Percentiles rank a stretch among this genome's conserved stretches.
phyloP scores from a whole-genome alignment of 2,329 filamentous ascomycete species.

The Elsinoe australis region DNA sequence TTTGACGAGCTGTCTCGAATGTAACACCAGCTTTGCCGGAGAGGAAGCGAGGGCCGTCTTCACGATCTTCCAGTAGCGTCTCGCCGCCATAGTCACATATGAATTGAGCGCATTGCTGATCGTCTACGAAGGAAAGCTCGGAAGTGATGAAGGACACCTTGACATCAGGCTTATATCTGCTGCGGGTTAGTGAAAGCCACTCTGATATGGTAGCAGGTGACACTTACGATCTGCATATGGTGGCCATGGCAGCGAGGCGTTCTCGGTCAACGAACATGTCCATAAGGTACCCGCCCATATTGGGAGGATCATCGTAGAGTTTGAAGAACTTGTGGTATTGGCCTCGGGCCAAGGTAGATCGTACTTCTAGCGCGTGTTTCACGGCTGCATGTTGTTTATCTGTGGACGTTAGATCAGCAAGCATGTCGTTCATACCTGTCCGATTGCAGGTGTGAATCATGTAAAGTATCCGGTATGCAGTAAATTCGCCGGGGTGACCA shows the following conservation, averaged over 20 bases:
- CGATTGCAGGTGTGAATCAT: constrained; percentile 98
- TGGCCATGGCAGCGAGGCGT: constrained; percentile 79
- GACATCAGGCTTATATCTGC: constrained; percentile 85
- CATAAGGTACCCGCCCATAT: constrained; percentile 97
- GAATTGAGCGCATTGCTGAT: constrained; percentile 68
- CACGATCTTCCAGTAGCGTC: constrained; percentile 67
- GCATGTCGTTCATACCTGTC: constrained; percentile 92
- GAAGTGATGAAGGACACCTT: constrained; percentile 87
- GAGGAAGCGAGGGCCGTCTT: constrained; percentile 58
- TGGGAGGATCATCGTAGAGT: constrained; percentile 85
- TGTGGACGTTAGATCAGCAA: constrained; percentile 97
- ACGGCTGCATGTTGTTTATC: constrained; percentile 81
- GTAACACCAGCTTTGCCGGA: constrained; percentile 62
- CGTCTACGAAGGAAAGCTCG: constrained; percentile 88
- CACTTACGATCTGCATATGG: constrained; percentile 93
- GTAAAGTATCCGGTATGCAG: constrained; percentile 98
- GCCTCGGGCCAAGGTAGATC: constrained; percentile 81
- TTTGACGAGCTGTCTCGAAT: constrained; percentile 65
- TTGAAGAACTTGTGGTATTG: constrained; percentile 99
- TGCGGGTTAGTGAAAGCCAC: background rate
- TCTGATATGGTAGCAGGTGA: background rate
- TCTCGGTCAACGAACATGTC: constrained; percentile 98
- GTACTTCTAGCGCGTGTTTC: constrained; percentile 84
- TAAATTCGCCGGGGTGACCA: constrained; percentile 90
- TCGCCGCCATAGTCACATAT: constrained; percentile 73